Evolutionary conservation across 495 filamentous ascomycete species (phyloP).

Genomic region (Podospora fimiseda): DNA sequence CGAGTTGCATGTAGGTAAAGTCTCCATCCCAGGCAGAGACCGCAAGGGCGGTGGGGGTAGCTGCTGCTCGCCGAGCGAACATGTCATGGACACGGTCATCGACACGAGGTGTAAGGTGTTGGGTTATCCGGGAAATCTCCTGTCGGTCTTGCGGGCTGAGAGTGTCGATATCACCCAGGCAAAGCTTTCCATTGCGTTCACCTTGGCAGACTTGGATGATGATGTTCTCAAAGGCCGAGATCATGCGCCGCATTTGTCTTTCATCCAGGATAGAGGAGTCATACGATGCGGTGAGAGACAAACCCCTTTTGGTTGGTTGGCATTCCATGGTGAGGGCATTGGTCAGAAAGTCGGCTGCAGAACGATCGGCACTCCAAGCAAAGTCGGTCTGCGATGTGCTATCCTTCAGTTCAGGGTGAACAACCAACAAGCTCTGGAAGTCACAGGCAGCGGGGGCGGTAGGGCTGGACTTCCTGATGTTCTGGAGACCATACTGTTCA

Average conservation of each 20-base stretch:
- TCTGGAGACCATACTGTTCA: slow-evolving; percentile 1
- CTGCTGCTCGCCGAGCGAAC: slow-evolving; percentile 52
- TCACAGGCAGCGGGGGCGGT: neutral
- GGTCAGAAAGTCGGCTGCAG: slow-evolving; percentile 3
- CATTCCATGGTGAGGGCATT: slow-evolving; percentile 6
- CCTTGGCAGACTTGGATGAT: slow-evolving; percentile 5
- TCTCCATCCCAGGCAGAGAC: slow-evolving; percentile 35
- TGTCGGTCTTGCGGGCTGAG: slow-evolving; percentile 3
- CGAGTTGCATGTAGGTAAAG: slow-evolving; percentile 45
- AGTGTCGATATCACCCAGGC: slow-evolving; percentile 5
- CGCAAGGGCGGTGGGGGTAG: slow-evolving; percentile 48
- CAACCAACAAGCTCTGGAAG: neutral
- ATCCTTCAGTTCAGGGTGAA: neutral
- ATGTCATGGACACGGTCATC: slow-evolving; percentile 26
- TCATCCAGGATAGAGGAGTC: slow-evolving; percentile 9
- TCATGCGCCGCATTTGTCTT: slow-evolving; percentile 4
- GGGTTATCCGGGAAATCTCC: neutral
- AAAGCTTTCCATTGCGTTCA: slow-evolving; percentile 2
- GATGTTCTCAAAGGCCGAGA: slow-evolving; percentile 3
- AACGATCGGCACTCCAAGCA: neutral
- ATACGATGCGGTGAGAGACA: slow-evolving; percentile 4
- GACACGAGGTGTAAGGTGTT: neutral
- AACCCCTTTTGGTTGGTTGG: neutral
- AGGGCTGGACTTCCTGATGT: neutral
- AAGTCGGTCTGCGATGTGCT: neutral